Conservation (phyloP, 2,329 filamentous ascomycete species). For the Monilinia fructicola region DNA sequence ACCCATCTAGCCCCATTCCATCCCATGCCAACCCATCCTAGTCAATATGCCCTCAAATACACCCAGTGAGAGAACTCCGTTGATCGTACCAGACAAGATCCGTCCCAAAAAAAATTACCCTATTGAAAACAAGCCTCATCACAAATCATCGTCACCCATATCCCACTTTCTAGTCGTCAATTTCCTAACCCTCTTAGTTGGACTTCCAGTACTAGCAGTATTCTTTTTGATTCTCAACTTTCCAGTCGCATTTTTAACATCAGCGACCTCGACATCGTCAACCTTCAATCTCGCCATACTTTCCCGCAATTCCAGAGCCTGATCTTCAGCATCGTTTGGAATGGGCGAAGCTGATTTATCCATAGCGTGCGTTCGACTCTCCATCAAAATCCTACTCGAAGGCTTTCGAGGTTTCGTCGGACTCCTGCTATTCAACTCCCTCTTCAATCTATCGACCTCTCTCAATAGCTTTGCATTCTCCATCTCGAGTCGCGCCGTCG, state of each 20-base stretch:
- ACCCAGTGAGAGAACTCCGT: not conserved
- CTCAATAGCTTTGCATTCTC: slow-evolving; percentile 70
- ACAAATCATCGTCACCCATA: slow-evolving; percentile 34
- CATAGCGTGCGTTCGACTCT: slow-evolving; percentile 11
- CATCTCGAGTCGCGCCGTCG: slow-evolving; percentile 60
- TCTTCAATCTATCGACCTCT: slow-evolving; percentile 63
- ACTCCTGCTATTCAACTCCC: slow-evolving; percentile 60
- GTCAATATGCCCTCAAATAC: not conserved
- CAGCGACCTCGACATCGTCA: slow-evolving; percentile 5
- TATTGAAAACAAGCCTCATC: not conserved
- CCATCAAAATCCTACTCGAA: slow-evolving; percentile 14
- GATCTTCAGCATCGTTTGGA: slow-evolving; percentile 20
- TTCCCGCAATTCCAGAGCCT: slow-evolving; percentile 20
- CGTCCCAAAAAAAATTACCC: not conserved
- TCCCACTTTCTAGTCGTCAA: slow-evolving; percentile 39
- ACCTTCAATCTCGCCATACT: slow-evolving; percentile 7
- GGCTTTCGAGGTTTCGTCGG: slow-evolving; percentile 32
- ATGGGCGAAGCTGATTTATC: slow-evolving; percentile 12
- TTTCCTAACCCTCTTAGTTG: slow-evolving; percentile 38
- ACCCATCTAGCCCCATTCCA: not conserved
- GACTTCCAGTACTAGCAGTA: slow-evolving; percentile 24
- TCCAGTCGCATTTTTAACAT: not conserved
- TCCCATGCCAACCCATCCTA: not conserved
- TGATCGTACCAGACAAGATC: not conserved
- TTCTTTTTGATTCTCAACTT: slow-evolving; percentile 11